Evolutionary conservation across 169 alveolate genomes (phyloP).

Genomic region (Cryptosporidium andersoni): DNA sequence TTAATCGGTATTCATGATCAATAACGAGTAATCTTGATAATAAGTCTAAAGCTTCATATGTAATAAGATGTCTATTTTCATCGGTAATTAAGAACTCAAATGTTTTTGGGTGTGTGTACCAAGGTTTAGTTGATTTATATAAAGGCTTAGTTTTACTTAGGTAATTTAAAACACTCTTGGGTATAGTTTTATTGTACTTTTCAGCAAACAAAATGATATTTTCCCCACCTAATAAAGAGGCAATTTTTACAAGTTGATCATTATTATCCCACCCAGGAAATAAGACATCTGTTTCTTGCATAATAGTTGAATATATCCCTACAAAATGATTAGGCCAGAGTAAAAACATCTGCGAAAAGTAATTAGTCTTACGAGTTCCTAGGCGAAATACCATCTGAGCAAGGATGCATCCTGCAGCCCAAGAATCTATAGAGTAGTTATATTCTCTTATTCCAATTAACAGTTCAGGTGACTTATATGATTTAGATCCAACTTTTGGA

Average conservation of each 20-base stretch:
- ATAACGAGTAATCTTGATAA: constrained; percentile 74
- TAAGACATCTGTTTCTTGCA: constrained; percentile 24
- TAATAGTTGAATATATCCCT: constrained; percentile 15
- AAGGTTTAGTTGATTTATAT: constrained; percentile 17
- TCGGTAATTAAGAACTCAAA: constrained; percentile 23
- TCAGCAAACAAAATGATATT: constrained; percentile 6
- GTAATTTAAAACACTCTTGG: constrained; percentile 1
- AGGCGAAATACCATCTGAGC: constrained; percentile 83
- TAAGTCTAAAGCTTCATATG: constrained; percentile 82
- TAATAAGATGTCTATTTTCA: constrained; percentile 78
- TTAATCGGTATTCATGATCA: constrained; percentile 23
- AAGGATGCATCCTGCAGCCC: constrained; percentile 89
- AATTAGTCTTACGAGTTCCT: constrained; percentile 43
- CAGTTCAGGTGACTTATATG: constrained; percentile 89
- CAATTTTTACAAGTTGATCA: constrained; percentile 54
- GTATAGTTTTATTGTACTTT: constrained; percentile 28
- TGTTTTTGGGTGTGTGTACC: constrained; percentile 48
- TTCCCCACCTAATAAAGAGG: constrained; percentile 56
- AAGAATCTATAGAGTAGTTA: constrained; percentile 81
- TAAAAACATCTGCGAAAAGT: constrained; percentile 18
- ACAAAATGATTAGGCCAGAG: constrained; percentile 12
- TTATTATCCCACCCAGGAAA: constrained; percentile 68
- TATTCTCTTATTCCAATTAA: constrained; percentile 81
- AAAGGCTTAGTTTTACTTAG: constrained; percentile 7
- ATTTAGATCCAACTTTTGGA: constrained; percentile 82